Evolutionary conservation across 768 basidiomycete genomes (phyloP), one percentile per base, ranked within the genome.

Genomic region (Tephrocybe sp.): DNA sequence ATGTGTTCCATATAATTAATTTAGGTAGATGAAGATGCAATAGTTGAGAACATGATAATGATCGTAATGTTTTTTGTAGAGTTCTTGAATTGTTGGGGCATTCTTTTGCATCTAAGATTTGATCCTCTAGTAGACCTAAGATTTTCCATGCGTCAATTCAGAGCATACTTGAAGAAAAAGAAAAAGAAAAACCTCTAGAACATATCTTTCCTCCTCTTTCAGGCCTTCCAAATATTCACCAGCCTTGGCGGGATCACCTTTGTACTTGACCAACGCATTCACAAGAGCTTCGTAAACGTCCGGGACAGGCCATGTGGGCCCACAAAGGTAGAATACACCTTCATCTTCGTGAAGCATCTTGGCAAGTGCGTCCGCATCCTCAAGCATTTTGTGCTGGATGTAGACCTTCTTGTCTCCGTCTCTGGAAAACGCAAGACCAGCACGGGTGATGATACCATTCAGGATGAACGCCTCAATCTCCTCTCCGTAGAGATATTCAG

Each of bases 251-350:
- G 75, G 71, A 11, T 83, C 78, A 14, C 84, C 84, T 54, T 86
- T 84, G 62, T 85, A 84, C 64, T 84, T 83, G 23, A 79, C 79
- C 55, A 98, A 73, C 2, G 93, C 89, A 17, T 83, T 83, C 18
- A 95, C 86, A 43, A 99, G 76, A 0, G 97, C 91, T 68, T 96
- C 88, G 62, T 90, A 96, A 4, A 99, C 93, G 63, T 98, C 97
- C 1, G 97, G 94, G 18, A 98, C 96, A n/a, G 97, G 97, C 96
- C 95, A 97, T 23, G 96, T 98, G 32, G 96, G 97, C 23, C 96
- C 96, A 67, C 97, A 98, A 39, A 99, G 77, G 70, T 98, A 98
- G 74, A 99, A 99, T 41, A 85, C 90, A 26, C 92, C 93, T 36
- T 79, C 62, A 55, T 85, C 79, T 50, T 84, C 75, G 60, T 85